Conservation (phyloP, 2,329 filamentous ascomycete genomes). For the Penicillium paneum region DNA sequence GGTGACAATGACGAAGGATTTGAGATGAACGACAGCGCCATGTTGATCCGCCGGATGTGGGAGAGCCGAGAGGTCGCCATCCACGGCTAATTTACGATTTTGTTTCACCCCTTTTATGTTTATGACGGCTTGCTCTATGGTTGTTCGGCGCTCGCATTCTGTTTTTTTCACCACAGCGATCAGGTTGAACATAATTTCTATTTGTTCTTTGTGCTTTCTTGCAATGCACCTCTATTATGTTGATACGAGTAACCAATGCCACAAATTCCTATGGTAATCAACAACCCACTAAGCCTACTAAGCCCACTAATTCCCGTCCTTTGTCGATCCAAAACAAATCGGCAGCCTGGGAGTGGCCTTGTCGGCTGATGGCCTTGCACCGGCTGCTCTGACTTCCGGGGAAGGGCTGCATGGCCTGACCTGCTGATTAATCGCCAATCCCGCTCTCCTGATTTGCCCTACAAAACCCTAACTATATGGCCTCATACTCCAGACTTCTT, state of each 20-base stretch:
- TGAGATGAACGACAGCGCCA: slow-evolving; percentile 33
- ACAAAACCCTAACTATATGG: slow-evolving; percentile 4
- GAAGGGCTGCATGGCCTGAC: slow-evolving; percentile 5
- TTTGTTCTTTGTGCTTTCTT: neutral
- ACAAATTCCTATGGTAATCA: neutral
- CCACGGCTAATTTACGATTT: slow-evolving; percentile 28
- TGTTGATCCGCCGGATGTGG: slow-evolving; percentile 46
- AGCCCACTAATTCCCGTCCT: neutral
- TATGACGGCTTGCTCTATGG: slow-evolving; percentile 13
- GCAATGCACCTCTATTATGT: neutral
- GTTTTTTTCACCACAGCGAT: slow-evolving; percentile 1
- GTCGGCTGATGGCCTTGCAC: neutral
- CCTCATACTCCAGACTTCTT: neutral
- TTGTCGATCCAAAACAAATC: neutral
- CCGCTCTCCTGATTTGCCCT: slow-evolving; percentile 19
- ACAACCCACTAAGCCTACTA: neutral
- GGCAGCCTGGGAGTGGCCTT: neutral
- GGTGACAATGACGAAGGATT: slow-evolving; percentile 25
- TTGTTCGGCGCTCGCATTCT: slow-evolving; percentile 15
- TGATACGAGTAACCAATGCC: slow-evolving; percentile 5
- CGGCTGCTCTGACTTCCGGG: slow-evolving; percentile 3
- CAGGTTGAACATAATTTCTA: slow-evolving; percentile 2
- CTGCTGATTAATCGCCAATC: slow-evolving; percentile 20
- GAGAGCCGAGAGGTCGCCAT: slow-evolving; percentile 43
- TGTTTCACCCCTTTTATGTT: slow-evolving; percentile 11